Evolutionary conservation across 1,139 yeast genomes (phyloP).

Genomic region (Taphrina wiesneri): DNA sequence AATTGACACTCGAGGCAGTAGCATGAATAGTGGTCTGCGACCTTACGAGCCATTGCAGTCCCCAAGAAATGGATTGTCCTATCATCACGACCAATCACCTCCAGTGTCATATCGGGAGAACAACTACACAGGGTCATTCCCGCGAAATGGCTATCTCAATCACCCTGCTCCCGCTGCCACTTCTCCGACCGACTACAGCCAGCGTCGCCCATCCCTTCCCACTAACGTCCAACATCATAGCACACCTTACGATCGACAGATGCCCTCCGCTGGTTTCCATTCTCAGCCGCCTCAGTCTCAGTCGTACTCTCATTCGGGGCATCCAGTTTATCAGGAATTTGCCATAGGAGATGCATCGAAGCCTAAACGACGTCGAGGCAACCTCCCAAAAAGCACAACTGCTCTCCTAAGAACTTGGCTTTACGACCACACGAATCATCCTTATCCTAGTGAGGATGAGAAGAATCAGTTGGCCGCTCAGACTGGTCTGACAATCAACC

Average conservation of each 20-base stretch:
- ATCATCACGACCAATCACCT: neutral
- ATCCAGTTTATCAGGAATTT: neutral
- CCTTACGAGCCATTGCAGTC: slow-evolving; percentile 1
- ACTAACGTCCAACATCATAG: neutral
- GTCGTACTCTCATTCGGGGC: neutral
- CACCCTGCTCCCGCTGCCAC: neutral
- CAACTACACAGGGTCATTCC: neutral
- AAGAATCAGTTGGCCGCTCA: slow-evolving; percentile 73
- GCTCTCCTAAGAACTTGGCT: slow-evolving; percentile 81
- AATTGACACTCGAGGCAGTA: neutral
- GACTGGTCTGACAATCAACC: slow-evolving; percentile 89
- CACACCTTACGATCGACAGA: slow-evolving; percentile 19
- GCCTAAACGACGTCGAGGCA: slow-evolving; percentile 58
- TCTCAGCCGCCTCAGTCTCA: slow-evolving; percentile 5
- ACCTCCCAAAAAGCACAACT: slow-evolving; percentile 87
- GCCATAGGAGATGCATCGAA: slow-evolving; percentile 6
- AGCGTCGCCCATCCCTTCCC: slow-evolving; percentile 3
- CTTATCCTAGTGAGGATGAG: slow-evolving; percentile 91
- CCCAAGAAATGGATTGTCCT: neutral
- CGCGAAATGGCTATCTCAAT: neutral
- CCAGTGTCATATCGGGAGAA: neutral
- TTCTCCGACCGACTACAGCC: neutral
- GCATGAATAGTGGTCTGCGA: neutral
- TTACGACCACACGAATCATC: slow-evolving; percentile 80
- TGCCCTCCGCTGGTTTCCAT: neutral